Conservation (phyloP, 2,329 filamentous ascomycete genomes). For the Sclerotinia spermophila region DNA sequence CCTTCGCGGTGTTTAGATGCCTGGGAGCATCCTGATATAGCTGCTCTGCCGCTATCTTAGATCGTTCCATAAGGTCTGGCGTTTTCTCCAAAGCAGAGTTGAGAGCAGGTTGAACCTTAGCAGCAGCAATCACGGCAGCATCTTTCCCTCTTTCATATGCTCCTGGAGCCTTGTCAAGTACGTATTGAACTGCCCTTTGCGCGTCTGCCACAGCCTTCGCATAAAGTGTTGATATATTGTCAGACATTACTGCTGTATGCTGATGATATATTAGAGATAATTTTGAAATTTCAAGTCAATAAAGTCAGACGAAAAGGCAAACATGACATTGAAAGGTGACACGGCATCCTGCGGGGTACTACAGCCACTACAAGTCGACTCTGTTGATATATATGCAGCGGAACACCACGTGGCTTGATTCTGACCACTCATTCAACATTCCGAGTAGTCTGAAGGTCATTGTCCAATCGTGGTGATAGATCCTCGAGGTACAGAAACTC, state of each 20-base stretch:
- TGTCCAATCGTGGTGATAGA: background rate
- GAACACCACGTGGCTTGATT: background rate
- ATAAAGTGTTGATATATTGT: background rate
- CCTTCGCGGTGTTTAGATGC: background rate
- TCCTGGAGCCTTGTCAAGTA: constrained; percentile 3
- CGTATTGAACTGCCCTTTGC: constrained; percentile 2
- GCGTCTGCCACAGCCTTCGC: constrained; percentile 1
- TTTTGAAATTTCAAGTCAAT: background rate
- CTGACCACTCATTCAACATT: background rate
- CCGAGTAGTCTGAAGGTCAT: background rate
- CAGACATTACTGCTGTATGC: background rate
- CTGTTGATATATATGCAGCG: background rate
- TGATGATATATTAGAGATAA: background rate
- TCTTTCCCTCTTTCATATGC: constrained; percentile 13
- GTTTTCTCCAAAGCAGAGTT: constrained; percentile 5
- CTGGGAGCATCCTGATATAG: constrained; percentile 4
- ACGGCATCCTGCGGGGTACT: constrained; percentile 1
- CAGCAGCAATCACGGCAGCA: background rate
- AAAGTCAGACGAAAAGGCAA: background rate
- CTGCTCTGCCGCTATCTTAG: background rate
- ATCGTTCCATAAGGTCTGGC: background rate
- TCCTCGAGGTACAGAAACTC: background rate
- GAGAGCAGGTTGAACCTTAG: constrained; percentile 6
- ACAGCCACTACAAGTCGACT: background rate
- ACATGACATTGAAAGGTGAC: background rate